phyloP scores from a whole-genome alignment of 75 land plant genomes.

The Selaginella moellendorffii region DNA sequence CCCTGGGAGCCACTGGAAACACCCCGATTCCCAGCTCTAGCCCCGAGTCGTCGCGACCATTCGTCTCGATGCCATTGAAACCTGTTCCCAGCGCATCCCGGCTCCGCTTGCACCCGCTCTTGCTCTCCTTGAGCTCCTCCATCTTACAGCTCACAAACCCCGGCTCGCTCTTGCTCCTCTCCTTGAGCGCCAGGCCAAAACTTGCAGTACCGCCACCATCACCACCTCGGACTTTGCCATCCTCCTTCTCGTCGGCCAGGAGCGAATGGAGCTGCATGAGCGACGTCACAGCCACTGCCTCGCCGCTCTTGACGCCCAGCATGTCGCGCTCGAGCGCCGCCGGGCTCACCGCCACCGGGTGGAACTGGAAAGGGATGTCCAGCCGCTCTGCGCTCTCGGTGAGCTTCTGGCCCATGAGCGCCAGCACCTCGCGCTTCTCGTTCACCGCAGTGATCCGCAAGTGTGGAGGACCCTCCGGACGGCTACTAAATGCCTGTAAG shows the following conservation, averaged over 20 bases:
- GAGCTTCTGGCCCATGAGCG: conserved; percentile 30
- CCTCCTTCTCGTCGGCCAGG: conserved; percentile 20
- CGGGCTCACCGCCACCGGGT: conserved; percentile 27
- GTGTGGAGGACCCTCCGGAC: conserved; percentile 69
- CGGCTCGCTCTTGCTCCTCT: not conserved
- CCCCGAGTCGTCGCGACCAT: too few relatives aligned
- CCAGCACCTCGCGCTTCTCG: conserved; percentile 38
- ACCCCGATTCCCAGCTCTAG: not conserved
- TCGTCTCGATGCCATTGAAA: too few relatives aligned
- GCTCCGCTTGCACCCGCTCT: too few relatives aligned
- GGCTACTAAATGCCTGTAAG: conserved; percentile 29
- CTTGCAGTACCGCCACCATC: too few relatives aligned
- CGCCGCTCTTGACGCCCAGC: conserved; percentile 48
- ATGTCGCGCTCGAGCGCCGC: conserved; percentile 38
- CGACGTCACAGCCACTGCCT: conserved; percentile 44
- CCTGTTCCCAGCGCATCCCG: too few relatives aligned
- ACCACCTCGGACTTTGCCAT: not conserved
- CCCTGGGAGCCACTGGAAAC: conserved; percentile 4
- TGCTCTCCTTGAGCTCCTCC: not conserved
- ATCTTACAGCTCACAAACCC: not conserved
- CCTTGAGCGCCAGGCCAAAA: not conserved
- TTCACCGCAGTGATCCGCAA: conserved; percentile 50
- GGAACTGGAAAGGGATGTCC: conserved; percentile 73
- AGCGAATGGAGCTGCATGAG: conserved; percentile 44
- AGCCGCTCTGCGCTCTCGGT: conserved; percentile 51